Evolutionary conservation across 208 protist species (phyloP), one percentile per base, ranked within the genome.

Genomic region (Wallacemonas collosoma): DNA sequence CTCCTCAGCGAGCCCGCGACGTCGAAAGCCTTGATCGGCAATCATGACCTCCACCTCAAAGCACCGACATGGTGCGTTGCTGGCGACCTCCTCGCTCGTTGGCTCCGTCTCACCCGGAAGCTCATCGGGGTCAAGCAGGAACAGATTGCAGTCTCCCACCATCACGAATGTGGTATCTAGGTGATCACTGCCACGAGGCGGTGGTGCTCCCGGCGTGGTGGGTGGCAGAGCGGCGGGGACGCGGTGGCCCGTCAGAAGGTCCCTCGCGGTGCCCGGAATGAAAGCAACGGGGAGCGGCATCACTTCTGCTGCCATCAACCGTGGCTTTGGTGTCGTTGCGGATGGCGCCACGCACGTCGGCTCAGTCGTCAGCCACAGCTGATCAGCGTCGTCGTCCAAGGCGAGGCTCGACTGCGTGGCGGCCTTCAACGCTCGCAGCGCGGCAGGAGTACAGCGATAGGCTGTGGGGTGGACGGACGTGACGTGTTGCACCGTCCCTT

Each of bases 31-130:
- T 14, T 57, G 44, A 36, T 98, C 91, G 1, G 93, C 93, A 17
- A 98, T 77, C 93, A 97, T 97, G 51, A 97, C 87, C 73, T 97
- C 86, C 57, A 97, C 87, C 63, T 98, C 95, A 76, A 91, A 96
- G 36, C 74, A 78, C 62, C 75, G 80, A 2, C 64, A 36, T 43
- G 48, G 36, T 50, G 45, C 8, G 6, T 6, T 12, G 12, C 12
- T 12, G 8, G 45, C 45, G 12, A 14, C 45, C 45, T 12, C 26
- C 26, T 26, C 26, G 26, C 26, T 26, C 0, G 26, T 26, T 26
- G 26, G 45, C 45, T 6, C 45, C 6, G 45, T 50, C 6, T 50
- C 45, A 12, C 12, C 76, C 4, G 63, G 55, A 1, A 72, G 57
- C n/a, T 85, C 80, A 50, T 74, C 78, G 38, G 68, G 62, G 4